These are phyloP conservation scores for Geotrichum candidum DNA, from an alignment of 1,139 yeast species.

Conservation along the genomic window DNA sequence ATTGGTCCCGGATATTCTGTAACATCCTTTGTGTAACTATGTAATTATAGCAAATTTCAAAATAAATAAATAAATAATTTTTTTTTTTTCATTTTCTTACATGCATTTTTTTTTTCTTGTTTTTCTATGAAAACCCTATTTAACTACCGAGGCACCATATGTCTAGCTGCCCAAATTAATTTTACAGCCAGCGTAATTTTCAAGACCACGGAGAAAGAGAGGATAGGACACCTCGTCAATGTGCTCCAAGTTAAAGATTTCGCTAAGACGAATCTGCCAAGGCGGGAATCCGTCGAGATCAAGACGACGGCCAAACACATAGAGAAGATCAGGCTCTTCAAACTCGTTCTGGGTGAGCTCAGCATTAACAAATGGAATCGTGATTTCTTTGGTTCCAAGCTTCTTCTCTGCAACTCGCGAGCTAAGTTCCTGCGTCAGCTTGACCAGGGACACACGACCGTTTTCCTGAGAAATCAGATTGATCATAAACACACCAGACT, in stretches of 20 bases:
- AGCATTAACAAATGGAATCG: constrained; percentile 65
- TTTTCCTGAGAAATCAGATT: constrained; percentile 67
- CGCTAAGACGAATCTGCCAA: constrained; percentile 90
- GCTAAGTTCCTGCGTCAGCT: constrained; percentile 79
- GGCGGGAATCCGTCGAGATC: constrained; percentile 96
- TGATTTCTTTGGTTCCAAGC: constrained; percentile 60
- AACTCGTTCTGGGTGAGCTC: constrained; percentile 76
- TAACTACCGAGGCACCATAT: not conserved
- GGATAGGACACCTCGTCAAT: constrained; percentile 80
- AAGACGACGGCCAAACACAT: constrained; percentile 77
- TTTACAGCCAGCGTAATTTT: constrained; percentile 71
- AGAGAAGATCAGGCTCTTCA: constrained; percentile 80
- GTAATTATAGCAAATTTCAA: not conserved
- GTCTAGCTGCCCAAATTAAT: constrained; percentile 72
- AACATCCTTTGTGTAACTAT: not conserved
- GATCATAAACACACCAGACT: constrained; percentile 45
- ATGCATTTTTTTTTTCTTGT: not conserved
- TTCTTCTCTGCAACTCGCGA: constrained; percentile 62
- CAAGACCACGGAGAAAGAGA: constrained; percentile 78
- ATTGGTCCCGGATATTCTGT: not conserved
- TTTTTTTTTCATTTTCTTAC: not conserved
- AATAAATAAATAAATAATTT: not conserved
- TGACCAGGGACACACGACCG: constrained; percentile 87
- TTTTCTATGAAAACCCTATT: not conserved
- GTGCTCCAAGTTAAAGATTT: constrained; percentile 86